Base-by-base conservation (phyloP, 2,329 filamentous ascomycete species). In the Pseudogymnoascus sp. region DNA sequence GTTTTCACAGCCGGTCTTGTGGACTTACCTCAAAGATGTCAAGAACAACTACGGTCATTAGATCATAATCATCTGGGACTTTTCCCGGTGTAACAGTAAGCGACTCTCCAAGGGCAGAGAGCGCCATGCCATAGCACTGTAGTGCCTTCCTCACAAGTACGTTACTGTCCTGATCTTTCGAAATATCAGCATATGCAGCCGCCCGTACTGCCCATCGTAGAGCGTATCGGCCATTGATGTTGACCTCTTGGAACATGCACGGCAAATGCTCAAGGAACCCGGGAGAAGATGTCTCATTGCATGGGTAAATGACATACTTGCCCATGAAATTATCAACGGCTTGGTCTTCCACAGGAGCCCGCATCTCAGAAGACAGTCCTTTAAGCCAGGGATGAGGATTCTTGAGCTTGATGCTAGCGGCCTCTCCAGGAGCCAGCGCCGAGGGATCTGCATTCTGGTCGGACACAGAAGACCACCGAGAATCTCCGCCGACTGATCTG, bases 211-310 rank as follows among this genome's bases (percentile, higher is more conserved):
- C 75, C 70, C 72, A 77, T 18, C 76, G 73, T 12, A 77, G 65
- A 0, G 75, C 76, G 40, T 67, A 71, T 23, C 76, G 70, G 8
- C 76, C 76, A 16, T 74, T 65, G 1, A 75, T 63, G 11, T 77
- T 76, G 23, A 75, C 74, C 16, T 77, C 75, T 59, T 73, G 71
- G 66, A 78, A 77, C 31, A 77, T 31, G 40, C 66, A 70, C 5
- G 74, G 74, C 3, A 76, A 67, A 66, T 77, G 75, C 64, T 77
- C 75, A 1, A 78, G 70, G 59, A 78, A 78, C 2, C 76, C 75
- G 2, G 75, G 71, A 3, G 71, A 71, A 1, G 75, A 77, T 21
- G 67, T 72, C 45, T 75, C 68, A 14, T 69, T 73, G 62, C 74
- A 75, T 2, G 76, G 76, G 31, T 75, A 73, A 4, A 77, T 64